phyloP scores from a whole-genome alignment of 1,284 basidiomycete species.

The Singerocomus rubriflavus region DNA sequence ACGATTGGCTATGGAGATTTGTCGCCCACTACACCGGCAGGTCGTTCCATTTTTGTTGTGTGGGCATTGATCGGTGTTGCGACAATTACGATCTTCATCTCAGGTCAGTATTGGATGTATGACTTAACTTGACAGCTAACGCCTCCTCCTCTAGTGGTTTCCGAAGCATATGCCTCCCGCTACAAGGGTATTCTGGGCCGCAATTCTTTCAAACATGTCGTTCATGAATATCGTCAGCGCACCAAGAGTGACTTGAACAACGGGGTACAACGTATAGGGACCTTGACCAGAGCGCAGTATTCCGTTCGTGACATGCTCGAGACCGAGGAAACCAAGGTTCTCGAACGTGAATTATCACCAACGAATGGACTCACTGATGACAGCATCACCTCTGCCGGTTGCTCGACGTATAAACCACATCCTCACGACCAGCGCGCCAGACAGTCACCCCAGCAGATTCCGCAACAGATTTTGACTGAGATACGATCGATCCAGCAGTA shows the following conservation, averaged over 20 bases:
- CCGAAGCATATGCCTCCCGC: constrained; percentile 57
- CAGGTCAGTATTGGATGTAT: constrained; percentile 42
- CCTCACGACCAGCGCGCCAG: constrained; percentile 20
- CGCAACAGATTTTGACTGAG: constrained; percentile 46
- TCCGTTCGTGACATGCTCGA: neutral
- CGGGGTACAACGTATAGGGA: constrained; percentile 2
- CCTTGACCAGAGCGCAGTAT: constrained; percentile 1
- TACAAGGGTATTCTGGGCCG: constrained; percentile 52
- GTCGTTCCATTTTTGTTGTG: constrained; percentile 74
- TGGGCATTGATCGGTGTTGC: constrained; percentile 80
- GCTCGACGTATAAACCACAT: constrained; percentile 5
- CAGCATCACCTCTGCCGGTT: neutral
- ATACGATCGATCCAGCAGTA: constrained; percentile 45
- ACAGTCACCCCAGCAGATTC: constrained; percentile 46
- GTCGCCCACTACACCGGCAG: constrained; percentile 58
- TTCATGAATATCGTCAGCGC: constrained; percentile 43
- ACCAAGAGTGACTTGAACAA: constrained; percentile 16
- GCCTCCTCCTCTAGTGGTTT: constrained; percentile 45
- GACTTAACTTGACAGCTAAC: constrained; percentile 3
- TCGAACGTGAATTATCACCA: neutral
- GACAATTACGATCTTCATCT: constrained; percentile 70
- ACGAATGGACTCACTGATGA: neutral
- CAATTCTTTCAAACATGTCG: constrained; percentile 45
- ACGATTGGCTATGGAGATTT: constrained; percentile 74
- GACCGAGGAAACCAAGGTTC: neutral